Conservation (phyloP, 2,329 filamentous ascomycete species). For the Colletotrichum tofieldiae region DNA sequence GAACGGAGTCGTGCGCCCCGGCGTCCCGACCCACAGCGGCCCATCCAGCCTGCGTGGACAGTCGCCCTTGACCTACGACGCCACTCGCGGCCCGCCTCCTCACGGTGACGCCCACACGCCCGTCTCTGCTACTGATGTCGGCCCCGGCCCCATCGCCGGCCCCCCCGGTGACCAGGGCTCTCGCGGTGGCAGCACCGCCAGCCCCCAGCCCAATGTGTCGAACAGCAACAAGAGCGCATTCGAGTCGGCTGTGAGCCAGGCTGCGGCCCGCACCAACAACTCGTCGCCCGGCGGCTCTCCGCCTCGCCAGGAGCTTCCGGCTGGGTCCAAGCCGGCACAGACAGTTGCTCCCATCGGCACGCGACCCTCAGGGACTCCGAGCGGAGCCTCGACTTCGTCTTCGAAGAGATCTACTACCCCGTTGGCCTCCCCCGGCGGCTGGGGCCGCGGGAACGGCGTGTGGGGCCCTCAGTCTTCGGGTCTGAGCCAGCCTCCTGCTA, state of each 20-base stretch:
- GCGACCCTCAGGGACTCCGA: constrained; percentile 77
- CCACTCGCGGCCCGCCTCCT: constrained; percentile 55
- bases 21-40: constrained; percentile 76
- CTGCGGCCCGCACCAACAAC: constrained; percentile 83
- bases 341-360: constrained; percentile 95
- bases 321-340: constrained; percentile 67
- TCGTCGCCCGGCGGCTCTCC: constrained; percentile 89
- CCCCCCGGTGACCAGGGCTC: constrained; percentile 70
- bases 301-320: constrained; percentile 75
- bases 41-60: constrained; percentile 79
- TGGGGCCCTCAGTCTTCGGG: constrained; percentile 85
- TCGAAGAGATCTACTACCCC: constrained; percentile 90
- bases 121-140: constrained; percentile 57
- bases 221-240: constrained; percentile 70
- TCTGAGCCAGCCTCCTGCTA: constrained; percentile 85
- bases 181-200: constrained; percentile 87
- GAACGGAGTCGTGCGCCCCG: constrained; percentile 72
- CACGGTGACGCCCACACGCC: constrained; percentile 68
- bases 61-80: constrained; percentile 84
- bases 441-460: constrained; percentile 85
- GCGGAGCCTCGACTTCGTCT: constrained; percentile 61
- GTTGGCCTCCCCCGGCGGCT: constrained; percentile 88
- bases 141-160: constrained; percentile 61
- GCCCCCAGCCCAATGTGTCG: constrained; percentile 79
- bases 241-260: constrained; percentile 77